Evolutionary conservation across 2,329 filamentous ascomycete species (phyloP).

Genomic region (Trichoderma sp.): DNA sequence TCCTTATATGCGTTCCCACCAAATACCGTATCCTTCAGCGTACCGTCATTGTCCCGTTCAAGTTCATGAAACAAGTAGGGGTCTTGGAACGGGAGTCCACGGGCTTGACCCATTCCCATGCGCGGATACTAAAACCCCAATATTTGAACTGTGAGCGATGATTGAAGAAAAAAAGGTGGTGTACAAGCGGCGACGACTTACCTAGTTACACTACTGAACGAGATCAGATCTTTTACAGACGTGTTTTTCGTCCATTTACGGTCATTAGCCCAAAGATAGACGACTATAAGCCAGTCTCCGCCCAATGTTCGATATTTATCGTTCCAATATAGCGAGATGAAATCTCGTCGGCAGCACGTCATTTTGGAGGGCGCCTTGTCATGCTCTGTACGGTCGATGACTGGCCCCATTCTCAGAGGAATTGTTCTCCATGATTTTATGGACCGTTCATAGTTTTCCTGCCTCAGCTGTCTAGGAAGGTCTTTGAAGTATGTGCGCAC

Average conservation of each 20-base stretch:
- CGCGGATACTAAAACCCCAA: background rate
- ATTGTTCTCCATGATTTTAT: background rate
- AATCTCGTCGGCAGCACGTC: background rate
- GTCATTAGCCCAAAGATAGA: constrained; percentile 2
- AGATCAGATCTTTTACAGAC: background rate
- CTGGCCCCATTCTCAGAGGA: background rate
- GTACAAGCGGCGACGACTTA: background rate
- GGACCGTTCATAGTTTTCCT: background rate
- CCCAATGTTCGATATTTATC: background rate
- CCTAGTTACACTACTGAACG: background rate
- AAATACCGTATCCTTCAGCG: background rate
- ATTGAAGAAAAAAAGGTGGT: background rate
- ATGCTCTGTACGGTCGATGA: background rate
- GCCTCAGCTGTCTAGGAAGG: background rate
- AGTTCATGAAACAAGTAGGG: background rate
- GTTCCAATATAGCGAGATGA: background rate
- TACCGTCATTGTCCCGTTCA: background rate
- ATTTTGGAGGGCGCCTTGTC: background rate
- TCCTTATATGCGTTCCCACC: background rate
- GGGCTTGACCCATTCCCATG: background rate
- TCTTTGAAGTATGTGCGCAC: background rate
- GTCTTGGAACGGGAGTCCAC: background rate
- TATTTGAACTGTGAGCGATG: background rate
- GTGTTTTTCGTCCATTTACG: background rate
- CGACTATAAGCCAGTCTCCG: background rate